Percentiles rank a stretch among this genome's conserved stretches.
phyloP scores from a whole-genome alignment of 1,284 basidiomycete genomes.

The Wallemia ichthyophaga region DNA sequence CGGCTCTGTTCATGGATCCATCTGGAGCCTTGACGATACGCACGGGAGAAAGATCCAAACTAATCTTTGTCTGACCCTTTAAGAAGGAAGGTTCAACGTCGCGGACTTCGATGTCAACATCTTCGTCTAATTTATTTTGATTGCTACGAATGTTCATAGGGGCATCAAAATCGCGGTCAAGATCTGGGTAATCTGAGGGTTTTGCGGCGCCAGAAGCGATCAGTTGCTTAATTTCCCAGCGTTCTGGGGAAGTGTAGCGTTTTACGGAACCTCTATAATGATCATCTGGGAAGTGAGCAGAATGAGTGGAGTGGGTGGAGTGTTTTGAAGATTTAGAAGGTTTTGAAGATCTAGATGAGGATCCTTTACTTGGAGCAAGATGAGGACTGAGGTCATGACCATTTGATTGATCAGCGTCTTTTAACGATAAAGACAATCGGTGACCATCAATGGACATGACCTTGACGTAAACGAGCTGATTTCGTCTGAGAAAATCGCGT shows the following conservation, averaged over 20 bases:
- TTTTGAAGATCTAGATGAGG: too few species aligned
- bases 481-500: constrained; percentile 50
- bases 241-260: constrained; percentile 76
- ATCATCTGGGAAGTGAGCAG: constrained; percentile 15
- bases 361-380: constrained; percentile 65
- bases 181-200: constrained; percentile 80
- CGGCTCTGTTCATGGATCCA: constrained; percentile 53
- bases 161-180: constrained; percentile 65
- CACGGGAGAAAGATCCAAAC: constrained; percentile 80
- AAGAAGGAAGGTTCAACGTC: constrained; percentile 94
- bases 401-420: constrained; percentile 74
- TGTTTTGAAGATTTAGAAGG: too few species aligned
- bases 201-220: constrained; percentile 81
- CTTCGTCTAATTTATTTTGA: constrained; percentile 57
- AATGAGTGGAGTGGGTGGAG: too few species aligned
- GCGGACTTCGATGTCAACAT: constrained; percentile 83
- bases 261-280: constrained; percentile 55
- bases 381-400: constrained; percentile 80
- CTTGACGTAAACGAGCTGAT: constrained; percentile 72
- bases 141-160: constrained; percentile 30
- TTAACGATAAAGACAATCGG: constrained; percentile 70
- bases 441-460: constrained; percentile 69
- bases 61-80: constrained; percentile 78
- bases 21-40: constrained; percentile 34
- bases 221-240: constrained; percentile 97